phyloP scores from a whole-genome alignment of 768 basidiomycete genomes.

The Mrakia frigida region DNA sequence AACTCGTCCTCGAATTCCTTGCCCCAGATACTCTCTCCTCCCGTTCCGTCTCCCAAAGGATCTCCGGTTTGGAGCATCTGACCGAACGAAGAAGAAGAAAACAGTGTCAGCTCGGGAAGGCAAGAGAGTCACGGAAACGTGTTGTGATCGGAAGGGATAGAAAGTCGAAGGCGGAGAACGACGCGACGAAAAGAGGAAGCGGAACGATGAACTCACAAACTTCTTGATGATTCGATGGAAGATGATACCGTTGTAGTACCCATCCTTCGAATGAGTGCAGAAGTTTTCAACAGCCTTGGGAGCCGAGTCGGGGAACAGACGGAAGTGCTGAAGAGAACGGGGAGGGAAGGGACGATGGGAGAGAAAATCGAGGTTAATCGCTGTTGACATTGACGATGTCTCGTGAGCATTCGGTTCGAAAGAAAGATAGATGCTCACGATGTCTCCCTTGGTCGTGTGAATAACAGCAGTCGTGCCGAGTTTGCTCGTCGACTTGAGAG shows the following conservation, averaged over 20 bases:
- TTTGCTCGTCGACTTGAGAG: constrained; percentile 42
- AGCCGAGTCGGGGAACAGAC: constrained; percentile 74
- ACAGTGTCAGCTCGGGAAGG: background rate
- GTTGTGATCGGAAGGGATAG: too few species aligned
- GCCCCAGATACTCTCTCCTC: constrained; percentile 86
- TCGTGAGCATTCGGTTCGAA: background rate
- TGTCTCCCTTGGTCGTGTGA: constrained; percentile 93
- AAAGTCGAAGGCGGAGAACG: too few species aligned
- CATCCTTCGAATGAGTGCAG: constrained; percentile 74
- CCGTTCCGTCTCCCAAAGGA: constrained; percentile 89
- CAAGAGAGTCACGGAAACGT: too few species aligned
- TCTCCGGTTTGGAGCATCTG: constrained; percentile 93
- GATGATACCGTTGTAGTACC: constrained; percentile 86
- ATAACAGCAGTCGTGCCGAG: constrained; percentile 78
- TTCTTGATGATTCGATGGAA: constrained; percentile 98
- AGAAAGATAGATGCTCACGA: constrained; percentile 44
- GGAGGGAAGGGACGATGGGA: background rate
- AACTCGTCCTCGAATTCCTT: constrained; percentile 91
- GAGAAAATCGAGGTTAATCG: background rate
- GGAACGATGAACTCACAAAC: constrained; percentile 52
- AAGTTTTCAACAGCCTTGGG: constrained; percentile 98
- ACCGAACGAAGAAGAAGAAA: background rate
- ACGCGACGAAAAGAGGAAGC: background rate
- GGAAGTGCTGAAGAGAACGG: constrained; percentile 37
- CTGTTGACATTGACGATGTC: too few species aligned